Percentiles rank a stretch among this genome's conserved stretches.
These are phyloP conservation scores for Candida sanyiensis DNA, from an alignment of 805 yeast genomes.

Conservation along the genomic window DNA sequence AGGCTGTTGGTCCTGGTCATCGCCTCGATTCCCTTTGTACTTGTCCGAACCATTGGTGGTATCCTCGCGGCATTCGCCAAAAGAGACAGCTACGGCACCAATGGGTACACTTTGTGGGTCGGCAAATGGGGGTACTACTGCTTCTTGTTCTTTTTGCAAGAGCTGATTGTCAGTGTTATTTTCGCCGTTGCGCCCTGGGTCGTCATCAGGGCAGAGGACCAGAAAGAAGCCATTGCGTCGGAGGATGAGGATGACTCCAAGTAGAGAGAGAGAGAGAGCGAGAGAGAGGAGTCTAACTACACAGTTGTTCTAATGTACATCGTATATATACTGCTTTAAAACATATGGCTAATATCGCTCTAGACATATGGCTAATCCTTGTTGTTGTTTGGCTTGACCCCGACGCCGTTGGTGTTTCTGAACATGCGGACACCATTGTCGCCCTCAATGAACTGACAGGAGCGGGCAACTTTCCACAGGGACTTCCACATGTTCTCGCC, in stretches of 20 bases:
- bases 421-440: slow-evolving; percentile 60
- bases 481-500: slow-evolving; percentile 56
- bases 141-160: slow-evolving; percentile 4
- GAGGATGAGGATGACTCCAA: no score
- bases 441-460: slow-evolving; percentile 70
- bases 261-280: background rate
- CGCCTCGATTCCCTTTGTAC: background rate
- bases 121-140: slow-evolving; percentile 4
- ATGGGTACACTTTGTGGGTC: slow-evolving; percentile 2
- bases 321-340: background rate
- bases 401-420: slow-evolving; percentile 49
- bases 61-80: background rate
- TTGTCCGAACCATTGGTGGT: background rate
- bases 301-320: slow-evolving; percentile 1
- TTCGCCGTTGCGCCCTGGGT: background rate
- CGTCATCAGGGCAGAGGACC: background rate
- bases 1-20: background rate
- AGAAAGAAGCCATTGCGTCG: no score
- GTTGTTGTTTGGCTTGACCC: slow-evolving; percentile 28
- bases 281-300: background rate
- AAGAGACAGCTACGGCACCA: background rate
- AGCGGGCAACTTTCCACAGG: slow-evolving; percentile 52
- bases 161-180: background rate
- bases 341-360: background rate
- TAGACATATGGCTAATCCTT: background rate